Evolutionary conservation across 2,329 filamentous ascomycete genomes (phyloP).

Genomic region (Dryadomyces quercivorus): DNA sequence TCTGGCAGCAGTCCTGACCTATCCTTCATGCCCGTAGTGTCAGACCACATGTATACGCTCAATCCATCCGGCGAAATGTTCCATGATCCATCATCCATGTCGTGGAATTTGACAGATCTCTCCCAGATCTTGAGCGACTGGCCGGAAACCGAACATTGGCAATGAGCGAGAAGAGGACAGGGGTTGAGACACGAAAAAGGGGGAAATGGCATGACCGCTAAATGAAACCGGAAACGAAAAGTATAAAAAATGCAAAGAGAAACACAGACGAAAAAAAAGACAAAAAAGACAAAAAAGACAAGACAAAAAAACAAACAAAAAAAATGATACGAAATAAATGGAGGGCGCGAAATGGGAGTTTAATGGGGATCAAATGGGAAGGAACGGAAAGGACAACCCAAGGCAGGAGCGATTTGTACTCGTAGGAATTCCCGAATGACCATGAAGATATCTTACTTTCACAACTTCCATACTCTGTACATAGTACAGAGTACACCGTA

Average conservation of each 20-base stretch:
- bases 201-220: not conserved
- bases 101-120: slow-evolving; percentile 7
- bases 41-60: not conserved
- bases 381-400: not conserved
- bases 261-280: not conserved
- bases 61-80: not conserved
- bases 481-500: not conserved
- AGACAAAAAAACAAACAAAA: not conserved
- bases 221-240: not conserved
- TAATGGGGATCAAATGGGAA: not conserved
- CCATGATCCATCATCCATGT: slow-evolving; percentile 5
- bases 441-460: not conserved
- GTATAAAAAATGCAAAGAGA: not conserved
- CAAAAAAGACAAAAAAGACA: not conserved
- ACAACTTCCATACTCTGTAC: not conserved
- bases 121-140: slow-evolving; percentile 8
- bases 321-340: not conserved
- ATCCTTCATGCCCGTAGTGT: slow-evolving; percentile 4
- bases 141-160: slow-evolving; percentile 7
- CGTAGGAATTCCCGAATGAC: not conserved
- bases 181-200: not conserved
- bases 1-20: slow-evolving; percentile 8
- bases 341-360: not conserved
- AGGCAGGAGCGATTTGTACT: not conserved
- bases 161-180: not conserved